Base-by-base conservation (phyloP, 148 eudicot species). In the Fallopia convolvulus region DNA sequence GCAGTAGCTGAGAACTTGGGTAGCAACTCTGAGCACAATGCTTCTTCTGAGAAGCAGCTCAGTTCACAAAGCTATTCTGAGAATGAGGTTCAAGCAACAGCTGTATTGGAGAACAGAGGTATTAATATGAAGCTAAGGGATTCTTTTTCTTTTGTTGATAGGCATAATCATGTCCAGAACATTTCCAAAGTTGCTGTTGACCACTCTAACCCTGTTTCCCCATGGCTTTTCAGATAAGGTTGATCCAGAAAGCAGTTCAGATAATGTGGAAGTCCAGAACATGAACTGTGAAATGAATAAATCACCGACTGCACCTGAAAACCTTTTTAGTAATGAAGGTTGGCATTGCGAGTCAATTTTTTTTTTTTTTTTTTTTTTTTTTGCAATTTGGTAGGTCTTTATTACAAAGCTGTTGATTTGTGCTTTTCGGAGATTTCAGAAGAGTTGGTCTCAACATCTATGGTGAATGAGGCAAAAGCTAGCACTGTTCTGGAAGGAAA, bases 201-300 rank as follows among this genome's bases (percentile, higher is more conserved):
- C 65, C 65, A 58, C 39, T 36, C 74, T 40, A 17, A 6, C 36
- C 32, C 23, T 76, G 47, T 49, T 56, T 53, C 36, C 14, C 68
- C 68, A 10, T 26, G 23, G 33, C 36, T 61, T 23, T 61, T 61
- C 68, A 61, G 68, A 61, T 61, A 23, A 61, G 68, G 68, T 26
- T 61, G 68, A 9, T 61, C 68, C 68, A 76, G 77, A 80, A 40
- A 76, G 72, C 68, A 76, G 46, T 42, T 65, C 75, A 4, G 23
- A 39, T 61, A 76, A 61, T 70, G 13, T 17, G 33, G 71, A 50
- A 9, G 44, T 14, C 30, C 53, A n/a, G 70, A 76, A 61, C 79
- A 40, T 33, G 17, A 73, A 11, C 8, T 39, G 75, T 60, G 75
- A 72, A n/a, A 63, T 20, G 40, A 78, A 36, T 21, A 72, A 44